These are phyloP conservation scores for Pseudogymnoascus sp. DNA, from an alignment of 2,329 filamentous ascomycete genomes.

Conservation along the genomic window DNA sequence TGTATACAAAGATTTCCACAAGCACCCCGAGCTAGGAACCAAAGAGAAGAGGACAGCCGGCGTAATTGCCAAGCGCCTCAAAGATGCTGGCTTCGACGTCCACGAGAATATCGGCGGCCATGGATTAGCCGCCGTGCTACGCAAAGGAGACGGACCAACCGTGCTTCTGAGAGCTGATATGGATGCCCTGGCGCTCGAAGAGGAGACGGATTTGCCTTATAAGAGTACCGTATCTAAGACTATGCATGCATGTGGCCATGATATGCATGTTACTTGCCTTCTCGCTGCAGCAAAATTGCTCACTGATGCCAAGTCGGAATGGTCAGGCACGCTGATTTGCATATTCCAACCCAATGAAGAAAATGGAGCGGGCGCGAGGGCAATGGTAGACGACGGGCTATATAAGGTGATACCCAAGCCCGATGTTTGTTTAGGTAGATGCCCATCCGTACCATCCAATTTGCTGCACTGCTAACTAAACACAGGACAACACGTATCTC, in stretches of 20 bases:
- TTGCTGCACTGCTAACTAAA: neutral
- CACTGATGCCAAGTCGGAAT: constrained; percentile 33
- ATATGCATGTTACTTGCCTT: constrained; percentile 46
- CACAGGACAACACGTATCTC: constrained; percentile 40
- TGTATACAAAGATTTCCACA: neutral
- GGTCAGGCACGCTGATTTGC: constrained; percentile 50
- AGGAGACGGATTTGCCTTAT: neutral
- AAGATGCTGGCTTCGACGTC: neutral
- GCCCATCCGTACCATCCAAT: no score
- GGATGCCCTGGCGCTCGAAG: neutral
- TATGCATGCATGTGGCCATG: constrained; percentile 41
- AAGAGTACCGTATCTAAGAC: neutral
- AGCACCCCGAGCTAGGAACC: neutral
- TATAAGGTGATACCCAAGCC: constrained; percentile 45
- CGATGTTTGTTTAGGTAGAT: constrained; percentile 37
- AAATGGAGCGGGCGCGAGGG: constrained; percentile 46
- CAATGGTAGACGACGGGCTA: constrained; percentile 52
- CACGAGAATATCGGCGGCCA: constrained; percentile 1
- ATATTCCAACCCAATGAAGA: constrained; percentile 56
- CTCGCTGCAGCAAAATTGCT: constrained; percentile 43
- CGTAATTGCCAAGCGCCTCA: neutral
- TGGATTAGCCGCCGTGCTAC: neutral
- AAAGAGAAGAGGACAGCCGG: neutral
- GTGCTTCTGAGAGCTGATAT: constrained; percentile 1
- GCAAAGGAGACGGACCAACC: neutral